A percentile compares a stretch with the other conserved stretches of the same genome.
These are phyloP conservation scores for Acanthamoeba sp. DNA, from an alignment of 208 protist species.

Conservation along the genomic window DNA sequence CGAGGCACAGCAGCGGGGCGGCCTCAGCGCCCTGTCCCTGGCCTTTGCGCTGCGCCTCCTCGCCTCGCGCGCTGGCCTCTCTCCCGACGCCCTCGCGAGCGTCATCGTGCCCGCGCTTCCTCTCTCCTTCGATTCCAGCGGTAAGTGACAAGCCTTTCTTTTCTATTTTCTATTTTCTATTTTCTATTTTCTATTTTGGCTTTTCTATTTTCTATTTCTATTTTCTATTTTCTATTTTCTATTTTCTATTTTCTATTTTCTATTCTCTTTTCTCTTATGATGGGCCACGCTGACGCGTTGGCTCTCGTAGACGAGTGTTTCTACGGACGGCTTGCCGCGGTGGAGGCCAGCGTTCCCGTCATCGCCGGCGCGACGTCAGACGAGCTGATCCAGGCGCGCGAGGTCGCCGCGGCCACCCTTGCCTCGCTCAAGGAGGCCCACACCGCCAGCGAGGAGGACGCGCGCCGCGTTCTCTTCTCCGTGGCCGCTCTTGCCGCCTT, in stretches of 20 bases:
- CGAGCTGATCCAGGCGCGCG: not conserved
- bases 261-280: not conserved
- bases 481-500: constrained; percentile 33
- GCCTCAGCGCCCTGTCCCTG: not conserved
- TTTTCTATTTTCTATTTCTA: not conserved
- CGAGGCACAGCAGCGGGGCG: constrained; percentile 3
- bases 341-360: constrained; percentile 13
- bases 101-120: not conserved
- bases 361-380: not conserved
- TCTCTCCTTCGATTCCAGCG: not conserved
- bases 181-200: no score
- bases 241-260: not conserved
- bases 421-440: constrained; percentile 49
- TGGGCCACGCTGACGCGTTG: not conserved
- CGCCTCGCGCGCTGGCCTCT: not conserved
- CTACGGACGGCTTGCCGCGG: not conserved
- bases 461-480: not conserved
- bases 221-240: no score
- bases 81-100: not conserved
- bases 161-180: no score
- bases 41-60: constrained; percentile 44
- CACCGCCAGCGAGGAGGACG: constrained; percentile 13
- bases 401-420: constrained; percentile 35
- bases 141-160: not conserved
- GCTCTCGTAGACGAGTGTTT: not conserved